These are phyloP conservation scores for Talaromyces sp. DNA, from an alignment of 2,329 filamentous ascomycete genomes.

Conservation along the genomic window DNA sequence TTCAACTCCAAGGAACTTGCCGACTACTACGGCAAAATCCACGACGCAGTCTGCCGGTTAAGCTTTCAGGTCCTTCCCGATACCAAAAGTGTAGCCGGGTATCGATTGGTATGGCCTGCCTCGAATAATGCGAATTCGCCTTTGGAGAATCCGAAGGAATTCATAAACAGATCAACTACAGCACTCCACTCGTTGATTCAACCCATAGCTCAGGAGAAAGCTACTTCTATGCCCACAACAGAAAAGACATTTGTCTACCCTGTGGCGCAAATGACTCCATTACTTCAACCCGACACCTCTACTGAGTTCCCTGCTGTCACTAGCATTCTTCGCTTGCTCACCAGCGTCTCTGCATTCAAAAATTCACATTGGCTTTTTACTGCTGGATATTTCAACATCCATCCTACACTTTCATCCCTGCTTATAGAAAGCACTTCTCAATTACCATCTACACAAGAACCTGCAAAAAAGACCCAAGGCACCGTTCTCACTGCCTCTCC, in stretches of 20 bases:
- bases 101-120: constrained; percentile 65
- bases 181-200: constrained; percentile 63
- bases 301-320: constrained; percentile 83
- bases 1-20: constrained; percentile 75
- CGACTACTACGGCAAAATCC: constrained; percentile 74
- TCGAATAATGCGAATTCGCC: constrained; percentile 72
- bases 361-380: constrained; percentile 90
- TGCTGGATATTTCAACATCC: constrained; percentile 97
- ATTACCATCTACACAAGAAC: constrained; percentile 19
- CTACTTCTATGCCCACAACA: constrained; percentile 27
- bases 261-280: constrained; percentile 78
- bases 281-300: constrained; percentile 72
- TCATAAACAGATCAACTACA: constrained; percentile 63
- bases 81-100: constrained; percentile 40
- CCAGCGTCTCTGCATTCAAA: constrained; percentile 54
- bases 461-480: constrained; percentile 48
- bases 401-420: constrained; percentile 72
- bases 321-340: constrained; percentile 64
- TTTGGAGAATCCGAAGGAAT: constrained; percentile 62
- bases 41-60: constrained; percentile 69
- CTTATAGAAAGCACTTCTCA: constrained; percentile 63
- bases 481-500: constrained; percentile 90
- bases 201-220: constrained; percentile 34
- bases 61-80: constrained; percentile 72
- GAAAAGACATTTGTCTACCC: constrained; percentile 76